Evolutionary conservation across 176 grass and related monocot species (phyloP).

Genomic region (Pontederia paniculata): DNA sequence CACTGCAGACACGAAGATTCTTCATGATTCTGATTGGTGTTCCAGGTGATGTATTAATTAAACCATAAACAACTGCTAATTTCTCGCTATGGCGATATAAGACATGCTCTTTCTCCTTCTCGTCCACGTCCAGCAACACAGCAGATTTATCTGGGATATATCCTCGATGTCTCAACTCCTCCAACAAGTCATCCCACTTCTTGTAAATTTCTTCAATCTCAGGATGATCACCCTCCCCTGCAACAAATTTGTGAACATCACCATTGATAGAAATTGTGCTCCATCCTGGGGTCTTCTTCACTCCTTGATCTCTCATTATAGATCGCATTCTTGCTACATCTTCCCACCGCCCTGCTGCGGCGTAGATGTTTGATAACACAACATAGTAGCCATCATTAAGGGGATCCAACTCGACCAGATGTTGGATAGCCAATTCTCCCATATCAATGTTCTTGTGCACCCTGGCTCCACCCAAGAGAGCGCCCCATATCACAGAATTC

Average conservation of each 20-base stretch:
- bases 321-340: conserved; percentile 14
- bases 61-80: conserved; percentile 14
- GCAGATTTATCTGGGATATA: conserved; percentile 21
- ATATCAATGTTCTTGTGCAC: conserved; percentile 25
- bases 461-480: conserved; percentile 18
- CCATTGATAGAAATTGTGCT: conserved; percentile 20
- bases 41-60: conserved; percentile 18
- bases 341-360: conserved; percentile 15
- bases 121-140: conserved; percentile 20
- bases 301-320: conserved; percentile 24
- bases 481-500: conserved; percentile 25
- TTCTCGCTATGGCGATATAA: conserved; percentile 31
- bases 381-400: conserved; percentile 28
- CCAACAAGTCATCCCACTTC: conserved; percentile 16
- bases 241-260: conserved; percentile 18
- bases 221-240: conserved; percentile 22
- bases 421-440: conserved; percentile 20
- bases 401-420: conserved; percentile 20
- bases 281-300: conserved; percentile 33
- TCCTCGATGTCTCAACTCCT: conserved; percentile 16
- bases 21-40: conserved; percentile 29
- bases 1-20: conserved; percentile 30
- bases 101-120: conserved; percentile 25
- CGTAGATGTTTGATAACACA: conserved; percentile 36
- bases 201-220: conserved; percentile 9